Base-by-base conservation (phyloP, 495 filamentous ascomycete genomes). In the Chaetomidium leptoderma region DNA sequence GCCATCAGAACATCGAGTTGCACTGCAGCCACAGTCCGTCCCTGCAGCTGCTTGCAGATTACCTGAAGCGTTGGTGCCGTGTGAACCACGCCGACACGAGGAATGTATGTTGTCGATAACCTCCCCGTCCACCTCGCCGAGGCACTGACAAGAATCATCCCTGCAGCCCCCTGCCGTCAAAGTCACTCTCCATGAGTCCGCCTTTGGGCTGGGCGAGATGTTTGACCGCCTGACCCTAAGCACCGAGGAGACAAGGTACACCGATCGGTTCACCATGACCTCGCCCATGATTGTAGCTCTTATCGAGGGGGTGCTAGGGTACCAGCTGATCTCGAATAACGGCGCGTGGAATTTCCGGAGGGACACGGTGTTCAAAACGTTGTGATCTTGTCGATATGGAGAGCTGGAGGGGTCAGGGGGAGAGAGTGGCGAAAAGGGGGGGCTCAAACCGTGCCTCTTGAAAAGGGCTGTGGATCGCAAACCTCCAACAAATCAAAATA, bases 21-120 rank as follows among this genome's bases (percentile, higher is more conserved):
- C 66, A 73, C 13, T 64, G 68, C 46, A 75, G 73, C 37, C 75
- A 77, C 46, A 74, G 72, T 40, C 65, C 67, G 23, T 67, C 72
- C 0, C 43, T 77, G 5, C 62, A 74, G 57, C 35, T 77, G 7
- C 57, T 77, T 30, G 61, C 67, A 1, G 67, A 72, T 0, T 75
- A 74, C 42, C 55, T 76, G 9, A 69, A 66, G 46, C 68, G 66
- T 17, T 74, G 72, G 73, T 70, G 69, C 37, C 61, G 68, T 14
- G 57, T 67, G 2, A 74, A 75, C 40, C 65, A 71, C 37, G 56
- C 72, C n/a, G 63, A 72, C 21, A 61, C 60, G 4, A 61, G 53
- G 2, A 65, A 58, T 43, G 72, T 71, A 60, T 11, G 53, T 32
- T 46, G 10, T 27, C 30, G 19, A n/a, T n/a, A 35, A 30, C 23